A percentile compares a stretch with the other conserved stretches of the same genome.
These are phyloP conservation scores for Anthracocystis walkeri DNA, from an alignment of 1,284 basidiomycete species.

Conservation along the genomic window DNA sequence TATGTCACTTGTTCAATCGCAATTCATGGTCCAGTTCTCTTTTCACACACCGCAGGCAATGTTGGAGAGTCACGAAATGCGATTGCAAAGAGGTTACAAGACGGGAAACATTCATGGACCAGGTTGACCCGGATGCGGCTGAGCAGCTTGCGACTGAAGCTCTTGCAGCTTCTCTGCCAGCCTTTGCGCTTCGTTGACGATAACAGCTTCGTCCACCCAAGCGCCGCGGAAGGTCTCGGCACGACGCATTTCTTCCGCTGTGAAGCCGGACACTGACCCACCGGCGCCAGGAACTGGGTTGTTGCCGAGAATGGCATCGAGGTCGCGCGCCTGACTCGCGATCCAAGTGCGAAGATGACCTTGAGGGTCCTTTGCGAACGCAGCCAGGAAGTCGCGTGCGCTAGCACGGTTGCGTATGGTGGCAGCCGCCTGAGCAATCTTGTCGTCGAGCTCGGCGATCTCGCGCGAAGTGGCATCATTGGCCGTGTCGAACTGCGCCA, in stretches of 20 bases:
- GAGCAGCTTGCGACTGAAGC: constrained; percentile 42
- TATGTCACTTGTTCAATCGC: too few relatives aligned
- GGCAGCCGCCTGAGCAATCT: constrained; percentile 71
- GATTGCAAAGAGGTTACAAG: neutral
- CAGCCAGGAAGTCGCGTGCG: constrained; percentile 85
- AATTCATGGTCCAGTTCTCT: too few relatives aligned
- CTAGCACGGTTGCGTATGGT: constrained; percentile 85
- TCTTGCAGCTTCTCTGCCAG: constrained; percentile 62
- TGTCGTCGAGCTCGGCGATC: constrained; percentile 84
- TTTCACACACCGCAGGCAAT: neutral
- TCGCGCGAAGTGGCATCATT: constrained; percentile 74
- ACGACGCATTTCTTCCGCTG: constrained; percentile 86
- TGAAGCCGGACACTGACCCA: constrained; percentile 71
- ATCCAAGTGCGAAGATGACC: constrained; percentile 89
- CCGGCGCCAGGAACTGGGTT: constrained; percentile 75
- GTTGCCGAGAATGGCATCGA: constrained; percentile 83
- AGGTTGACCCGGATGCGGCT: constrained; percentile 19
- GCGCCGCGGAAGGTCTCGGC: constrained; percentile 89
- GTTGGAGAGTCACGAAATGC: neutral
- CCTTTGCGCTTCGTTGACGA: constrained; percentile 64
- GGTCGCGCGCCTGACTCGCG: constrained; percentile 87
- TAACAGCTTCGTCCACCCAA: constrained; percentile 75
- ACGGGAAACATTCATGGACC: constrained; percentile 8
- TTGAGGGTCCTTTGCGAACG: constrained; percentile 83
- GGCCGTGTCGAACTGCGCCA: constrained; percentile 79